These are phyloP conservation scores for Talaromyces stipitatus DNA, from an alignment of 495 filamentous ascomycete genomes.

Conservation along the genomic window DNA sequence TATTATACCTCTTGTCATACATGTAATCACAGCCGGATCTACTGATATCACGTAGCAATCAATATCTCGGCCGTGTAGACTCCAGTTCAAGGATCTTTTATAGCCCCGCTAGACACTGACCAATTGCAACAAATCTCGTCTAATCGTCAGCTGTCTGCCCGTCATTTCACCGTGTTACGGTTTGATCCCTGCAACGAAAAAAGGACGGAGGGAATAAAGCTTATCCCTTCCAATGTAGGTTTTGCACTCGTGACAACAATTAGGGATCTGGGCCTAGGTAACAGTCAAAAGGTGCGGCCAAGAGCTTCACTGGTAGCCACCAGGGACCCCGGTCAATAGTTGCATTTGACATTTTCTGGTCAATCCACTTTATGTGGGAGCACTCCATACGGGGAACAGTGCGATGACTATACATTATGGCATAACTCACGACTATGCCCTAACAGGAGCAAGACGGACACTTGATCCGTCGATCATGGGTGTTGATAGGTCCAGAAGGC, in stretches of 20 bases:
- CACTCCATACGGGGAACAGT: no score
- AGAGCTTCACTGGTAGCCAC: constrained; percentile 1
- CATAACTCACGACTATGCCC: no score
- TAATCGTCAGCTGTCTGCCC: not conserved
- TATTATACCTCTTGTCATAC: not conserved
- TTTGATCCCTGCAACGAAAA: not conserved
- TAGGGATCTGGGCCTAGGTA: not conserved
- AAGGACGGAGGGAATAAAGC: not conserved
- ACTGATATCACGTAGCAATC: not conserved
- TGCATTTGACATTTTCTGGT: not conserved
- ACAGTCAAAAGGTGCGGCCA: not conserved
- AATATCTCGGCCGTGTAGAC: no score
- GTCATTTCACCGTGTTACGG: not conserved
- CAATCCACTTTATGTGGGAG: not conserved
- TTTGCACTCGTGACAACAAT: not conserved
- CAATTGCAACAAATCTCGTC: not conserved
- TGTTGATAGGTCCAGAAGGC: not conserved
- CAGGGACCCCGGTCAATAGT: constrained; percentile 2
- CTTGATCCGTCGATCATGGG: not conserved
- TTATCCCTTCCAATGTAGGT: not conserved
- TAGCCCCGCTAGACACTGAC: not conserved
- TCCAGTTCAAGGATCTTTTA: not conserved
- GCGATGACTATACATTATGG: no score
- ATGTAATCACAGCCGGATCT: not conserved
- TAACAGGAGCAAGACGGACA: not conserved